Base-by-base conservation (phyloP, 345 rosid genomes). In the sweet orange (Citrus sinensis) region DNA sequence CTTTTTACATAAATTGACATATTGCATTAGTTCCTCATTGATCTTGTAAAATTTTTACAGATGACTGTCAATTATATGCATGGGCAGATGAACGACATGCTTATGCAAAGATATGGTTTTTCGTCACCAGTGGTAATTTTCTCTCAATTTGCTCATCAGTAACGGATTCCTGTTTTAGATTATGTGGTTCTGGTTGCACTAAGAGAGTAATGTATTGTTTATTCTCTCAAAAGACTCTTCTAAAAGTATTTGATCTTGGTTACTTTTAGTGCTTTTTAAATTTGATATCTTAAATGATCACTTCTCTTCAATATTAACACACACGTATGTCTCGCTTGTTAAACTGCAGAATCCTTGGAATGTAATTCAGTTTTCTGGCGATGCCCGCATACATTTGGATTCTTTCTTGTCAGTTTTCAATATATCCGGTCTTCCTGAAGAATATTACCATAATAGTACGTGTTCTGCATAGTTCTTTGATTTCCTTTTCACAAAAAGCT, bases 331-430 rank as follows among this genome's bases (percentile, higher is more conserved):
- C 10, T 27, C 51, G 30, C 76, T 17, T 34, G 30, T 63, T 71
- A 67, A 51, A 67, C 58, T 90, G 86, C 93, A 95, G 99, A 95
- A 95, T 88, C 97, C 97, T 39, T 95, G 98, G 99, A 94, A 91
- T 85, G 85, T 71, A 68, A 84, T 93, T 75, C 81, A 80, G 60
- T 92, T 95, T 86, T 95, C 97, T 67, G 94, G 96, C 80, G 80
- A 89, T 79, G 83, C 92, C 34, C 87, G 85, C 29, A 89, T 93
- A 81, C 99, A 95, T 87, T 87, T 93, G 84, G 89, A 93, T 67
- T 91, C 99, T 8, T 92, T 93, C 82, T 78, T 95, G 77, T 95
- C 99, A 9, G 84, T 88, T 80, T 95, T 93, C 81, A 90, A 88
- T 73, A 89, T 95, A 68, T 86, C 91, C 19, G 98, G 98, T 76